Conservation (phyloP, 345 rosid species). For the Gossypium stocksii region DNA sequence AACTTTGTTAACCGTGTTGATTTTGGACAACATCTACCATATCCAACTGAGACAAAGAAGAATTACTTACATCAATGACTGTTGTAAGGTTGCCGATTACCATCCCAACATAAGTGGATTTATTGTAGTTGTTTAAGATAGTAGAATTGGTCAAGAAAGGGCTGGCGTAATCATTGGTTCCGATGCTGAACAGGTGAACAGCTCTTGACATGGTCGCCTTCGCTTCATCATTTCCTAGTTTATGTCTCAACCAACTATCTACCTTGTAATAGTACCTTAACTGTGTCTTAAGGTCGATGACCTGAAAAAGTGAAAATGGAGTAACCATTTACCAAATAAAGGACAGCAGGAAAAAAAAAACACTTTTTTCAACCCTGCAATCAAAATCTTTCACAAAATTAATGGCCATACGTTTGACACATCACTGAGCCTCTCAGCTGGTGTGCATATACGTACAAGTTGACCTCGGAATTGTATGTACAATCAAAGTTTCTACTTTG, state of each 20-base stretch:
- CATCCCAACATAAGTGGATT: conserved; percentile 43
- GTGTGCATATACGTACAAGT: not conserved
- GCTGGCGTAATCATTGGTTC: conserved; percentile 14
- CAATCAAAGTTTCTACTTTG: not conserved
- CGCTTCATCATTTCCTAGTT: conserved; percentile 50
- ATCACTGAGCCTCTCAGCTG: not conserved
- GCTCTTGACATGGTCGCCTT: conserved; percentile 43
- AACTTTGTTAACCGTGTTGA: not conserved
- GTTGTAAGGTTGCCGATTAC: conserved; percentile 57
- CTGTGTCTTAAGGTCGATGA: conserved; percentile 54
- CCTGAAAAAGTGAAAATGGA: conserved; percentile 23
- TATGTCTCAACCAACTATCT: conserved; percentile 39
- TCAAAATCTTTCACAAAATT: not conserved
- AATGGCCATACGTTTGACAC: not conserved
- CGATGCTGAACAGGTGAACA: conserved; percentile 11
- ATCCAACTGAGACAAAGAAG: not conserved
- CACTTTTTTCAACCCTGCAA: not conserved
- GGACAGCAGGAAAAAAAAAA: not conserved
- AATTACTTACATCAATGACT: conserved; percentile 32
- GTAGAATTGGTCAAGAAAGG: conserved; percentile 66
- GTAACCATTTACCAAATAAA: not conserved
- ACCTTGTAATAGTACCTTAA: conserved; percentile 48
- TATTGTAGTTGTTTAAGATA: conserved; percentile 31
- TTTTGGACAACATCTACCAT: not conserved
- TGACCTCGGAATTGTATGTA: conserved; percentile 5